A percentile compares a stretch with the other conserved stretches of the same genome.
Conservation (phyloP, 2,329 filamentous ascomycete genomes). For the Penicillium brasilianum region DNA sequence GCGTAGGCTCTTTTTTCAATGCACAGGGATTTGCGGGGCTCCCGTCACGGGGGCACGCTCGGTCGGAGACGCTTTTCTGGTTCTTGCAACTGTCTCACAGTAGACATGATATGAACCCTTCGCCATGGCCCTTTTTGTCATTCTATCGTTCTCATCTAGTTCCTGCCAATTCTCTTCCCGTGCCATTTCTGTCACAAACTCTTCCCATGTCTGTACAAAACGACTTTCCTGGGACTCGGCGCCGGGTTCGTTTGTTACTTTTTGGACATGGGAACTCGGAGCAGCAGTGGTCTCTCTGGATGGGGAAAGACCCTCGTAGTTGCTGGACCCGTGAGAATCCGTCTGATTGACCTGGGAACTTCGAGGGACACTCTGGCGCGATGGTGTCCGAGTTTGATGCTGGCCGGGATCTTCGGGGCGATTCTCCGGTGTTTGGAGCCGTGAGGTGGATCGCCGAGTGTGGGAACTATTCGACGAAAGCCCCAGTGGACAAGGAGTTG, state of each 20-base stretch:
- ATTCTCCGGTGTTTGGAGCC: neutral
- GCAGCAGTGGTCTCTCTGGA: neutral
- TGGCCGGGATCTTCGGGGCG: neutral
- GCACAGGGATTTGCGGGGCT: neutral
- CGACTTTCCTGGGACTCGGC: neutral
- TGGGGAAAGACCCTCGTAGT: neutral
- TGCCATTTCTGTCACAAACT: neutral
- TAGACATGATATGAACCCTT: neutral
- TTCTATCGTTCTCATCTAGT: neutral
- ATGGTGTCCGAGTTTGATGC: neutral
- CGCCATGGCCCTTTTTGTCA: neutral
- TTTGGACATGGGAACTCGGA: neutral
- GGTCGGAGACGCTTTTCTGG: neutral
- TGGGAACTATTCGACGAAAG: neutral
- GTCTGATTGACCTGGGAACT: neutral
- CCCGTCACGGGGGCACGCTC: neutral
- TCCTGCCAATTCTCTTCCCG: neutral
- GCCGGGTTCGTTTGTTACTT: neutral
- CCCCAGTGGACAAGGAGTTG: too few species aligned
- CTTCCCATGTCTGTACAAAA: neutral
- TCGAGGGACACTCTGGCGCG: neutral
- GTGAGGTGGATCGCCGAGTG: neutral
- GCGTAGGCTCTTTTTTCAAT: neutral
- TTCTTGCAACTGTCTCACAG: neutral
- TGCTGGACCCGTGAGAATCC: neutral